Evolutionary conservation across 2,329 filamentous ascomycete species (phyloP).

Genomic region (Mycosphaerella arachidis): DNA sequence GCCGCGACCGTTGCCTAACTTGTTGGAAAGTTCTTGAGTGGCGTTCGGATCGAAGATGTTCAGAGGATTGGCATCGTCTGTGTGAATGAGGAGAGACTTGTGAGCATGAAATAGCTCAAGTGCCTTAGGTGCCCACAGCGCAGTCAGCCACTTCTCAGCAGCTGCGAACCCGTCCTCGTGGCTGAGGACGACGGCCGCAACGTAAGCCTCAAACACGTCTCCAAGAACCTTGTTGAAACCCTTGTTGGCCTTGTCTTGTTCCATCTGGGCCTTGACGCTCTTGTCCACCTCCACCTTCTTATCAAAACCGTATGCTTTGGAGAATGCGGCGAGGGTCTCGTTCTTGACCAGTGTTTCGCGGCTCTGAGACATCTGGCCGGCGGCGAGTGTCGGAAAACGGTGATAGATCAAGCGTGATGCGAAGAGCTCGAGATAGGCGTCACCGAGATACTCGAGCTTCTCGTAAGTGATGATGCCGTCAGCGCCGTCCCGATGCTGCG

Average conservation of each 20-base stretch:
- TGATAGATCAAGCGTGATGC: constrained; percentile 70
- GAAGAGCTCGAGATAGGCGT: constrained; percentile 76
- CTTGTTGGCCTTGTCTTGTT: constrained; percentile 43
- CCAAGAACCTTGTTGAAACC: constrained; percentile 68
- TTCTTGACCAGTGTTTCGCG: constrained; percentile 80
- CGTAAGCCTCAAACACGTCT: constrained; percentile 87
- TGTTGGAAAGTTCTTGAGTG: constrained; percentile 37
- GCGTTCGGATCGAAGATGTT: constrained; percentile 35
- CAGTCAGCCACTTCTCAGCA: constrained; percentile 66
- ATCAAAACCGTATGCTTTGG: constrained; percentile 66
- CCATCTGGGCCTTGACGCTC: constrained; percentile 11
- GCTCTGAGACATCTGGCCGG: constrained; percentile 68
- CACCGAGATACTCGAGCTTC: constrained; percentile 80
- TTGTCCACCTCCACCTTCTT: constrained; percentile 53
- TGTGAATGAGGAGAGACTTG: neutral
- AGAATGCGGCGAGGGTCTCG: constrained; percentile 66
- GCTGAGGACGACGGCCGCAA: constrained; percentile 71
- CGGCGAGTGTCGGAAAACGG: constrained; percentile 60
- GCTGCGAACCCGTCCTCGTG: constrained; percentile 56
- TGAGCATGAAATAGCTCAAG: constrained; percentile 6
- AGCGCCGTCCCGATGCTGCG: constrained; percentile 21
- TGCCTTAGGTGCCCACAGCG: constrained; percentile 67
- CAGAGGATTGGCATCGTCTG: constrained; percentile 16
- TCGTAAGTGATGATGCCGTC: constrained; percentile 58
- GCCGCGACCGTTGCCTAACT: constrained; percentile 24